phyloP scores from a whole-genome alignment of 1,139 yeast species.

The Saccharomycopsis hybrid region DNA sequence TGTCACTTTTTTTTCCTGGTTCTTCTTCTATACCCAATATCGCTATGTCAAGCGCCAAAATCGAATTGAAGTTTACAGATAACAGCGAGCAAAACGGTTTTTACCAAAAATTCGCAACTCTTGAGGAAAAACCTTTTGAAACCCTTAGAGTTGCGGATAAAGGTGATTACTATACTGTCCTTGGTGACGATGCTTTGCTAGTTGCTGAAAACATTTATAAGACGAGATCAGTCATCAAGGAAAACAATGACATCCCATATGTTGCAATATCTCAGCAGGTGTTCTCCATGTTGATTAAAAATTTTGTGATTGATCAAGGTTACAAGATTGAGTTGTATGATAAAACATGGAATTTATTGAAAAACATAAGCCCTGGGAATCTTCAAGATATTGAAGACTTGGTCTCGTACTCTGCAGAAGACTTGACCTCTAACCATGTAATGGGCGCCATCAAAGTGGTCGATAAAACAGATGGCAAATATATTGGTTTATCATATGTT shows the following conservation, averaged over 20 bases:
- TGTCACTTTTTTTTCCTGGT: too few species aligned
- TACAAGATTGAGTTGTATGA: conserved; percentile 72
- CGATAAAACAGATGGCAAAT: conserved; percentile 39
- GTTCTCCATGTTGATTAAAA: conserved; percentile 56
- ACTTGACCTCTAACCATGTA: conserved; percentile 47
- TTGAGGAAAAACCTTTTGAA: conserved; percentile 42
- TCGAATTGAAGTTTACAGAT: conserved; percentile 64
- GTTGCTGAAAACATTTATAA: conserved; percentile 82
- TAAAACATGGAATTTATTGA: conserved; percentile 47
- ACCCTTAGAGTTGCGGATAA: conserved; percentile 67
- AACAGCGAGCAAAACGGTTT: conserved; percentile 58
- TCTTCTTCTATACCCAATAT: too few species aligned
- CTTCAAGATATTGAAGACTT: conserved; percentile 74
- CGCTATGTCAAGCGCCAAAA: conserved; percentile 1
- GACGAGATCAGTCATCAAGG: conserved; percentile 73
- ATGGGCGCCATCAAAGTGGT: conserved; percentile 66
- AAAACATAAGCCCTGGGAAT: conserved; percentile 86
- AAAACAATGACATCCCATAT: conserved; percentile 47
- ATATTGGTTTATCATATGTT: conserved; percentile 74
- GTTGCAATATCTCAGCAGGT: conserved; percentile 77
- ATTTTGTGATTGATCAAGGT: conserved; percentile 65
- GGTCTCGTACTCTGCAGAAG: conserved; percentile 47
- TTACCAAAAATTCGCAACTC: conserved; percentile 48
- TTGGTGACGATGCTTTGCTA: conserved; percentile 69
- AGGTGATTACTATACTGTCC: conserved; percentile 69